Conservation (phyloP, 371 early-diverging fungal genomes). For the Zopfochytrium polystomum region DNA sequence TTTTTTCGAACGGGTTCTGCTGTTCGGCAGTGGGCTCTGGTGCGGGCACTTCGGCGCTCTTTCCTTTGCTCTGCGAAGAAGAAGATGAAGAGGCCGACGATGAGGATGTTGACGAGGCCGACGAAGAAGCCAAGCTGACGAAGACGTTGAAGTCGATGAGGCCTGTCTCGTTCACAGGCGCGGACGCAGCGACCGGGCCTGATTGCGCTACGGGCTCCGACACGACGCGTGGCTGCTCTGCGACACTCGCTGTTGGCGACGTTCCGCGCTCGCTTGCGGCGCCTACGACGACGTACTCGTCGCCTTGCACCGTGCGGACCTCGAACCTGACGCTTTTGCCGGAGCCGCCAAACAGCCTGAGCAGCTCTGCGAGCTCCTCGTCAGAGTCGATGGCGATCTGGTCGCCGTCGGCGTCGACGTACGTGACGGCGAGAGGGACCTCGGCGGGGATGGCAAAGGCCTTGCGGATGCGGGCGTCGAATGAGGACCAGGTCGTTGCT, state of each 20-base stretch:
- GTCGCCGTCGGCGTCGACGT: slow-evolving; percentile 29
- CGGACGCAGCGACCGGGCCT: neutral
- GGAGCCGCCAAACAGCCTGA: neutral
- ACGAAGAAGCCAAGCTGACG: neutral
- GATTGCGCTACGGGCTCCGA: neutral
- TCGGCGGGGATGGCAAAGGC: slow-evolving; percentile 14
- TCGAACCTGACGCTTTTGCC: neutral
- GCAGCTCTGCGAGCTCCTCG: slow-evolving; percentile 23
- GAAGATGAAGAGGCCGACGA: slow-evolving; percentile 3
- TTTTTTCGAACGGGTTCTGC: slow-evolving; percentile 12
- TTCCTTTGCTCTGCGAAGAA: neutral
- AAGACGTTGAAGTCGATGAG: neutral
- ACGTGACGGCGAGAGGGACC: slow-evolving; percentile 19
- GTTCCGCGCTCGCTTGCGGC: no score
- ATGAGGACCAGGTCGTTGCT: slow-evolving; percentile 13
- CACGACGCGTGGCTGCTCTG: no score
- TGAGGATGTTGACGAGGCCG: neutral
- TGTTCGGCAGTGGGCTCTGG: neutral
- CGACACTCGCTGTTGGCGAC: no score
- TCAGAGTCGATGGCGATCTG: slow-evolving; percentile 29
- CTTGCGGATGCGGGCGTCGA: slow-evolving; percentile 20
- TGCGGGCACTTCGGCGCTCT: neutral
- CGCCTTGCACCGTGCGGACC: no score
- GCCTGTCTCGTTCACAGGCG: neutral
- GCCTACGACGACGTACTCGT: neutral